Conservation (phyloP, 2,329 filamentous ascomycete genomes). For the Ascochyta clinopodiicola region DNA sequence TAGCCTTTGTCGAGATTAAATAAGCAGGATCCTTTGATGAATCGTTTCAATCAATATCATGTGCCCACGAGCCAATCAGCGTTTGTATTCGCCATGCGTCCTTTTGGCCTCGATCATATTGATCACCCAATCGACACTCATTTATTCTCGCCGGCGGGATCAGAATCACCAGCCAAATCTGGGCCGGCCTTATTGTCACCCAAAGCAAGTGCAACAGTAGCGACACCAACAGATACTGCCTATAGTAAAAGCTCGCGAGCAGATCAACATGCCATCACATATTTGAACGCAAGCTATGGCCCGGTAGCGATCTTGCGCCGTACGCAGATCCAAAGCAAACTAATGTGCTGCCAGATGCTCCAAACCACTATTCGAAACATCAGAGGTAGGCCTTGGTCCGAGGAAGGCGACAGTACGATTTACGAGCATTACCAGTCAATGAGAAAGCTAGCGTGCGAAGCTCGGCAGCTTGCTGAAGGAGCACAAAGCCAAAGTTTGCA, state of each 20-base stretch:
- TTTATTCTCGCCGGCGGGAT: neutral
- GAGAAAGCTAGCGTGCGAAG: constrained; percentile 9
- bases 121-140: neutral
- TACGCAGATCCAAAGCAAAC: constrained; percentile 11
- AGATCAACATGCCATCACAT: neutral
- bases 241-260: neutral
- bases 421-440: constrained; percentile 9
- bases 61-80: constrained; percentile 5
- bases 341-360: constrained; percentile 25
- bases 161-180: neutral
- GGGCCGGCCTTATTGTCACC: no score
- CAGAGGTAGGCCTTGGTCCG: neutral
- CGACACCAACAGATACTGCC: neutral
- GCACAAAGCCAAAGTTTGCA: constrained; percentile 18
- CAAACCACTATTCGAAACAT: constrained; percentile 6
- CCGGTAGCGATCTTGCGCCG: neutral
- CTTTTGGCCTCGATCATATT: neutral
- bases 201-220: neutral
- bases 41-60: neutral
- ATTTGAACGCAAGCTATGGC: neutral
- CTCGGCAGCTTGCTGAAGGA: constrained; percentile 14
- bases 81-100: constrained; percentile 16
- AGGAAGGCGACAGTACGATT: neutral
- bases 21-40: neutral
- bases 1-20: neutral